Base-by-base conservation (phyloP, 73 alveolate genomes). In the Effrenium voratum region DNA sequence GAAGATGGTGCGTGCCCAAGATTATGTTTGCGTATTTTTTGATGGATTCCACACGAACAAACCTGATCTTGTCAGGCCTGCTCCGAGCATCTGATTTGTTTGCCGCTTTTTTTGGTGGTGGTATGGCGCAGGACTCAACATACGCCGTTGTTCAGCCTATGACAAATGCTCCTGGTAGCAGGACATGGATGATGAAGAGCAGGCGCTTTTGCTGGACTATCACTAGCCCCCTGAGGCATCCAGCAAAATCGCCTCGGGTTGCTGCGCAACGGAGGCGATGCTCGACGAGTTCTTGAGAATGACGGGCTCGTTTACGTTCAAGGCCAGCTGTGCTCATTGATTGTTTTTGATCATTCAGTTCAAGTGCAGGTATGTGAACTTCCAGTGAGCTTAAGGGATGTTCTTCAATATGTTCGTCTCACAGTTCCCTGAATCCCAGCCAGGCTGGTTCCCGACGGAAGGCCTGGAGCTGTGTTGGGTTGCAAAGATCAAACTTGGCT, bases 151-250 rank as follows among this genome's bases (percentile, higher is more conserved):
- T 36, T 73, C n/a, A 34, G 49, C 52, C 26, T 0, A 24, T 40
- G 47, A 50, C 2, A 16, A 13, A 8, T 5, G 30, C 13, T 12
- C 30, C 26, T 38, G 6, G 22, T 30, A 8, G 26, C 80, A 87
- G 75, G 97, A 90, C 46, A 38, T 90, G 32, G 97, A 90, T 34
- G 88, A 46, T 38, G 97, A 90, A n/a, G 97, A 90, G 97, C 97
- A 90, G 97, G 97, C 59, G 49, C 36, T 26, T 26, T 16, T 73
- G 0, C 10, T 8, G 82, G 24, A 46, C 92, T 10, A 45, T 0
- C 5, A 19, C 30, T 76, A 41, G 26, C 44, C 19, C 22, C 30
- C 22, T 4, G 43, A 43, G 38, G 2, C 81, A 4, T 36, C 34
- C 30, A 72, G 82, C 44, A 30, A n/a, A 32, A 50, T 40, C 12